Evolutionary conservation across 768 basidiomycete species (phyloP), one percentile per base, ranked within the genome.

Genomic region (Rhodosporidiobolus sp.): DNA sequence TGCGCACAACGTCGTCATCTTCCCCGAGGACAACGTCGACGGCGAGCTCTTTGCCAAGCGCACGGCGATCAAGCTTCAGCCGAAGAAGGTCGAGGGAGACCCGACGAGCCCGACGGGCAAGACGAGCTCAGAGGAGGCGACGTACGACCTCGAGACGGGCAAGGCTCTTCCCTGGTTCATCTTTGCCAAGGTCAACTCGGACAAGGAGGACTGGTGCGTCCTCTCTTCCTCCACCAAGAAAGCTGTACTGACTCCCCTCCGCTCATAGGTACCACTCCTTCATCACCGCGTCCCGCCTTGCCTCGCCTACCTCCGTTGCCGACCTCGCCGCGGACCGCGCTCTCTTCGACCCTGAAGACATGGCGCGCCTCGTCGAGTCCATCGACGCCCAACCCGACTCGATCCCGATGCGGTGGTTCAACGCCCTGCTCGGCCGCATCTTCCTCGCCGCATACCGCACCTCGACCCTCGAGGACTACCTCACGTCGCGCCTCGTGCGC

Each of bases 361-460:
- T 97, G 92, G 84, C 86, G 66, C 83, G 86, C 73, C 86, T 98
- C 52, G 88, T 97, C 69, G 83, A 88, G 24, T 91, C 89, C 11
- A 84, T 99, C 71, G 96, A 98, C 82, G 87, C 89, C 76, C 91
- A 93, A 79, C 91, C 96, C 4, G 95, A 99, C 80, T 90, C 94
- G 72, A 94, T 97, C 69, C 94, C 94, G 4, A 92, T 94, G 87
- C 89, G 95, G 8, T 99, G 96, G 96, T 83, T 97, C 59, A 99
- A 99, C 79, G 96, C 93, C 0, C 83, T 98, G 65, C 82, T 98
- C 71, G 96, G 94, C 6, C 89, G 96, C 28, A 79, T 97, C 20
- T 97, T 97, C 84, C 91, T 95, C 83, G 89, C 89, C 76, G 88
- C 90, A 79, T 95, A 96, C 82, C 87, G 87, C 65, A 99, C 77